Evolutionary conservation across 1,284 basidiomycete genomes (phyloP), one percentile per base, ranked within the genome.

Genomic region (Heterobasidion irregulare): DNA sequence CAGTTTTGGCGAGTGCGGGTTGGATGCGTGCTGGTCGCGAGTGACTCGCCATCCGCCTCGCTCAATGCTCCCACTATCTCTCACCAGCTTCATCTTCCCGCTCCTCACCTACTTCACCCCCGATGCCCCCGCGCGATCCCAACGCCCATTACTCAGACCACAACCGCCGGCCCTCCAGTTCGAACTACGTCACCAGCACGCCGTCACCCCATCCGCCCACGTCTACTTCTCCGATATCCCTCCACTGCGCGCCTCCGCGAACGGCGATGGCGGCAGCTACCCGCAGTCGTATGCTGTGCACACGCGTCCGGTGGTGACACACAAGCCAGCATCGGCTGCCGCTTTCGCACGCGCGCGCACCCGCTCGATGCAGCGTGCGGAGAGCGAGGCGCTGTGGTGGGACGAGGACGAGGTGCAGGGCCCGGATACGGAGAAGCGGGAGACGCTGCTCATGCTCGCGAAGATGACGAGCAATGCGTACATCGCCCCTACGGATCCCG

Each of bases 381-480:
- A 82, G 60, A 80, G 70, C 56, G 68, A 72, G 50, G 59, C 63
- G 33, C 63, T 84, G 48, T 67, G 72, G 6, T 91, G 89, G 88
- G 75, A 81, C 9, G 79, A 82, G 64, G 78, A 82, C 10, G 80
- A 82, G 55, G 68, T 86, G 3, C 35, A 69, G 5, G 83, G 72
- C 0, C 89, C 88, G n/a, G 82, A 98, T 66, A 77, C 91, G 13
- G 82, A 85, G 50, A 83, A 83, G 59, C 78, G 92, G 15, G 80
- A 87, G 59, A 91, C 92, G 1, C 71, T 99, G 19, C 75, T 91
- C 12, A 74, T 83, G 33, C 78, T 99, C 44, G 96, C 94, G 18
- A 97, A 94, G 78, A 98, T 99, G 92, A 83, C 92, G 33, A 89
- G 85, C 62, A 92, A 97, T 66, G 94, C 97, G 36, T 98, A 98